Evolutionary conservation across 441 rosid genomes (phyloP), one percentile per base, ranked within the genome.

Genomic region (Sinapis alba): DNA sequence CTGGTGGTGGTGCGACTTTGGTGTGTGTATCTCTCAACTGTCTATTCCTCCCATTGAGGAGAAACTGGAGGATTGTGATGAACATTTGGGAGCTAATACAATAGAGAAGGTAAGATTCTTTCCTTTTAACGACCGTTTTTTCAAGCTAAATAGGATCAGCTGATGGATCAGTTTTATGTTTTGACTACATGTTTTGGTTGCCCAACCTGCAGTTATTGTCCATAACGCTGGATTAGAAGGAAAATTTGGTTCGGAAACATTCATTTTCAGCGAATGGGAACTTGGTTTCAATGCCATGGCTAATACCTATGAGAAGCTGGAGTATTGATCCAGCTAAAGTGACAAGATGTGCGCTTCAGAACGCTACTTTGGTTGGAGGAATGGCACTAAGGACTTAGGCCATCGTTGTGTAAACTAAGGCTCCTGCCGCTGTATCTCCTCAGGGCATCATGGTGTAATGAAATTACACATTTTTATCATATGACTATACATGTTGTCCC

Each of bases 301-400:
- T 0, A 96, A 93, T 80, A 85, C 75, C 3, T 95, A 90, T 26
- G 99, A 95, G 91, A 83, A 66, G 89, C 94, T 15, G 99, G 99
- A 72, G 90, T 95, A 93, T 95, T 1, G 99, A 95, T 77, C 99
- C 98, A 0, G 97, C 99, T 0, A 95, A 95, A 90, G 99, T 95
- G 77, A 78, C 96, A 34, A 34, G 38, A 34, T 34, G 38, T 34
- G 38, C 38, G 38, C 38, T 34, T 34, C 38, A 34, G 38, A 34
- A 34, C 11, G 12, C 38, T 34, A 34, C 38, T 34, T 34, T 12
- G 38, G 38, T 34, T 34, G 38, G 38, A 34, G 38, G 11, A 34
- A 34, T 34, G 38, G 38, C 38, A 34, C 38, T 34, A 12, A 34
- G 38, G 12, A 34, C 38, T 34, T 34, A 34, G 38, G 27, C 27